These are phyloP conservation scores for Deinandra increscens DNA, from an alignment of 129 eudicot genomes.

Conservation along the genomic window DNA sequence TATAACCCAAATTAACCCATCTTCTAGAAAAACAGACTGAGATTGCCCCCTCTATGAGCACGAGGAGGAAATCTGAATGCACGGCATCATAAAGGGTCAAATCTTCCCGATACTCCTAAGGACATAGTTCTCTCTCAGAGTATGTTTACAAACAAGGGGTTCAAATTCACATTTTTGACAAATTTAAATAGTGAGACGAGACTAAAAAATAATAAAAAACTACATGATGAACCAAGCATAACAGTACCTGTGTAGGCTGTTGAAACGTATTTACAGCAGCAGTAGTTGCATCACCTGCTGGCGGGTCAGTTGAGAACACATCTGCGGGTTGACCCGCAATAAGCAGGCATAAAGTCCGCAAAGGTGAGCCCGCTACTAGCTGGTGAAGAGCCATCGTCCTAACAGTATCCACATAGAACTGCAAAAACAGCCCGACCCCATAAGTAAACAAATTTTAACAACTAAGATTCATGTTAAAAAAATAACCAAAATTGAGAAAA, in stretches of 20 bases:
- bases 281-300: slow-evolving; percentile 36
- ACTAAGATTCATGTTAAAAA: slow-evolving; percentile 1
- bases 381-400: slow-evolving; percentile 88
- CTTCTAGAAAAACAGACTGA: background rate
- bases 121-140: slow-evolving; percentile 5
- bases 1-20: background rate
- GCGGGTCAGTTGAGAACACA: slow-evolving; percentile 59
- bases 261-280: slow-evolving; percentile 43
- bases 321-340: slow-evolving; percentile 94
- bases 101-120: background rate
- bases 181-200: background rate
- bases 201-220: slow-evolving; percentile 1
- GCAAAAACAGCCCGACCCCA: slow-evolving; percentile 37
- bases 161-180: slow-evolving; percentile 1
- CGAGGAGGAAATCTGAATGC: background rate
- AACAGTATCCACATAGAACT: slow-evolving; percentile 84
- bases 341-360: slow-evolving; percentile 90
- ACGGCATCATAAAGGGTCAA: background rate
- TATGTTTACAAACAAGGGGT: slow-evolving; percentile 11
- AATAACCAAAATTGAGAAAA: background rate
- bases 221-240: slow-evolving; percentile 13
- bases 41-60: background rate
- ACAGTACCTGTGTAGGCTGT: slow-evolving; percentile 63
- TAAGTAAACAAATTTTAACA: slow-evolving; percentile 6
- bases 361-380: slow-evolving; percentile 85